Percentiles rank a stretch among this genome's conserved stretches.
phyloP scores from a whole-genome alignment of 441 rosid genomes.

The Adansonia gregorii region DNA sequence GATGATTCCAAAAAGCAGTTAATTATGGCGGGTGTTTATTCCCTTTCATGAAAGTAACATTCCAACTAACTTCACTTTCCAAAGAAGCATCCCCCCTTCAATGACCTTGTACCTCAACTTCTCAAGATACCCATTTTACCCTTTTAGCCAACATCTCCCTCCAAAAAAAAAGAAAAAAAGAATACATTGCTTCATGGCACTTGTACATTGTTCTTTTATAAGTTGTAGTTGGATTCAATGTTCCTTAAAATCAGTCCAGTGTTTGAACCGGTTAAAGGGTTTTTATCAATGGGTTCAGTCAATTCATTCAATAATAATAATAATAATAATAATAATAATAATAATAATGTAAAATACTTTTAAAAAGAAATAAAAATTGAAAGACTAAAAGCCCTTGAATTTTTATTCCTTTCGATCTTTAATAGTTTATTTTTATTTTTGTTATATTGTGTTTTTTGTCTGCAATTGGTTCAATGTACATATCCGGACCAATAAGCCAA shows the following conservation, averaged over 20 bases:
- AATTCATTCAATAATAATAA: neutral
- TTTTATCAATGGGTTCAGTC: neutral
- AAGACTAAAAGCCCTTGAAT: neutral
- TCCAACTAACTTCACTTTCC: slow-evolving; percentile 2
- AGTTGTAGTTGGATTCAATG: neutral
- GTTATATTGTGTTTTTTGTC: no score
- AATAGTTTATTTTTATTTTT: no score
- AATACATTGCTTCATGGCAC: neutral
- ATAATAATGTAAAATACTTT: no score
- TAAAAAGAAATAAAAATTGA: neutral
- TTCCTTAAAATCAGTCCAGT: neutral
- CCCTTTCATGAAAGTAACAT: slow-evolving; percentile 11
- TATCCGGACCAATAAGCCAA: neutral
- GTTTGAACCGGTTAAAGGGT: neutral
- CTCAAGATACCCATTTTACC: slow-evolving; percentile 3
- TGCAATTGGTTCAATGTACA: no score
- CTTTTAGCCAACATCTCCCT: slow-evolving; percentile 1
- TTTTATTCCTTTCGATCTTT: neutral
- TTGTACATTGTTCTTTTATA: neutral
- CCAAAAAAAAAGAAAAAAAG: neutral
- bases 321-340: neutral
- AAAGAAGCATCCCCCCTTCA: neutral
- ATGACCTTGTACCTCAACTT: neutral
- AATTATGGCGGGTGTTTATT: slow-evolving; percentile 23
- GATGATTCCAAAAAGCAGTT: slow-evolving; percentile 11